A percentile compares a stretch with the other conserved stretches of the same genome.
Conservation (phyloP, 306 rosid species). For the Cucurbita pepo region DNA sequence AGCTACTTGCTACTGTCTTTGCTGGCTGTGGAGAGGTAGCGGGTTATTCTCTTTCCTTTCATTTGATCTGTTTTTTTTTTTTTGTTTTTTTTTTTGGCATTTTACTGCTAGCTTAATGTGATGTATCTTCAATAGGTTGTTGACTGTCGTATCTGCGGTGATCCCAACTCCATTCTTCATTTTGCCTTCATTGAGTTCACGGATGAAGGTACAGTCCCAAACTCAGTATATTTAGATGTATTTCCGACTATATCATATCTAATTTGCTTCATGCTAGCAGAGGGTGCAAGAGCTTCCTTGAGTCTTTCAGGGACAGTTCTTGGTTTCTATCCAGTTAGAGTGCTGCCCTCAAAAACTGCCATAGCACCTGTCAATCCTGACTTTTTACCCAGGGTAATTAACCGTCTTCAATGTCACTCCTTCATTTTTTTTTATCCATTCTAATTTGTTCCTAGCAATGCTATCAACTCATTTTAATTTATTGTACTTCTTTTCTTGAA, state of each 20-base stretch:
- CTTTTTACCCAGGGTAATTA: slow-evolving; percentile 79
- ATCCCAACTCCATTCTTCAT: slow-evolving; percentile 90
- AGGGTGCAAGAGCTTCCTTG: slow-evolving; percentile 83
- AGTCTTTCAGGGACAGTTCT: slow-evolving; percentile 93
- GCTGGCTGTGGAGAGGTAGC: slow-evolving; percentile 83
- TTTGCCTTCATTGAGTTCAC: slow-evolving; percentile 95
- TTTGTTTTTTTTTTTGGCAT: not conserved
- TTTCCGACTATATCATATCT: not conserved
- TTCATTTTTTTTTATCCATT: not conserved
- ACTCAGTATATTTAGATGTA: not conserved
- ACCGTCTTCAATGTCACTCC: not conserved
- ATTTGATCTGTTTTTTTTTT: not conserved
- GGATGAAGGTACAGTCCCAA: slow-evolving; percentile 58
- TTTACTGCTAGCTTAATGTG: slow-evolving; percentile 1
- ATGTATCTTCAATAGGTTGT: slow-evolving; percentile 45
- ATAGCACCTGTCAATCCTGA: slow-evolving; percentile 96
- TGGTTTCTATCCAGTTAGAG: slow-evolving; percentile 77
- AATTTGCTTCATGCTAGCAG: slow-evolving; percentile 36
- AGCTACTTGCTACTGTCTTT: slow-evolving; percentile 93
- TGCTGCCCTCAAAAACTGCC: slow-evolving; percentile 97
- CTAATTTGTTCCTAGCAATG: not conserved
- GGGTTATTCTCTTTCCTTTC: not conserved
- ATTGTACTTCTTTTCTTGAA: not conserved
- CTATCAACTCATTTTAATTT: not conserved
- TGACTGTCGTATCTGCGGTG: slow-evolving; percentile 97